Evolutionary conservation across 305 asterid species (phyloP), one percentile per base, ranked within the genome.

Genomic region (Fraxinus greggii): DNA sequence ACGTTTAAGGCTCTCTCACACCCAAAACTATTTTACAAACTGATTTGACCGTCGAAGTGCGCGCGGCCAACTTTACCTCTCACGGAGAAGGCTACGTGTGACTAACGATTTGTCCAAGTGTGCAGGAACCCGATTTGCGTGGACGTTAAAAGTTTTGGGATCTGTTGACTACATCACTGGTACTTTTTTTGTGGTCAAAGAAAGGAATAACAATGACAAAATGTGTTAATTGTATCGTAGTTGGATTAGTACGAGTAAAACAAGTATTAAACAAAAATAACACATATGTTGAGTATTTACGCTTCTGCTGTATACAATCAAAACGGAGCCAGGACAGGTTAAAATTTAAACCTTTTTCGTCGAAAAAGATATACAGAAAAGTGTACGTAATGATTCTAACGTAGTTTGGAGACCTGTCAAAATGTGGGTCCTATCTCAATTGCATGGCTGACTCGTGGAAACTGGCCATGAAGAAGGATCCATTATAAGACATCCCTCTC

Each of bases 371-470:
- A 38, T 78, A 76, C 80, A 10, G n/a, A 2, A 42, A 42, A 10
- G 54, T 21, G 63, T 54, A 19, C 7, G 67, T 56, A 56, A 56
- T 1, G 67, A 69, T 82, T 26, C 7, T 21, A 56, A 28, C 28
- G 10, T 5, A 72, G 45, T 40, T 32, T 19, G 77, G 84, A 75
- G 76, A 80, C 78, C 70, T 69, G 82, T 74, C 69, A 77, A 80
- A 21, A 80, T 28, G 75, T 83, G 86, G 86, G 92, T 32, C 88
- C 85, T 67, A 12, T 17, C 40, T 65, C 70, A 72, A 72, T 13
- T 88, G 96, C 92, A 92, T 92, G 93, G 87, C 70, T 86, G 93
- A 82, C 88, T 85, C 81, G 90, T 89, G 90, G 78, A 51, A 51
- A 51, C 61, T 51, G 61, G 61, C 8, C 61, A 51, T 19, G 65